Evolutionary conservation across 2,329 filamentous ascomycete species (phyloP).

Genomic region (Ramularia collo-cygni): DNA sequence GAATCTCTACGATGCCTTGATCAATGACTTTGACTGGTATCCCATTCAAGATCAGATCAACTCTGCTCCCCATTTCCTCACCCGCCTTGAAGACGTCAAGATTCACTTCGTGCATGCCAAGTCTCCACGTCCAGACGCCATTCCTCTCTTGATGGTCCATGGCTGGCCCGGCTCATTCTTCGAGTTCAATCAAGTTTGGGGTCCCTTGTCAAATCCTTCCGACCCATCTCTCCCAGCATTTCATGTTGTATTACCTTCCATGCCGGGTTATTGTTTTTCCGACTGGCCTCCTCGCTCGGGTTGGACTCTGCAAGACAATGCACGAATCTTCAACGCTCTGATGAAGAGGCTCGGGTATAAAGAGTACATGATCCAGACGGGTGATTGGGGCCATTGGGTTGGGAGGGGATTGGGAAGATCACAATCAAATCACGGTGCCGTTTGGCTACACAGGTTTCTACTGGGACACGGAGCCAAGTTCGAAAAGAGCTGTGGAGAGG

Average conservation of each 20-base stretch:
- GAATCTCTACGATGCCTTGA: constrained; percentile 31
- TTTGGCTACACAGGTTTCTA: constrained; percentile 34
- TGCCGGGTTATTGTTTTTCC: constrained; percentile 50
- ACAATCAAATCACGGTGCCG: constrained; percentile 33
- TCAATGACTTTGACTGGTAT: constrained; percentile 30
- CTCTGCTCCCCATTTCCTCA: constrained; percentile 29
- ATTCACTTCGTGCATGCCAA: constrained; percentile 38
- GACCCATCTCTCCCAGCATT: constrained; percentile 35
- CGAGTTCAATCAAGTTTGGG: constrained; percentile 38
- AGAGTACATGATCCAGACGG: constrained; percentile 34
- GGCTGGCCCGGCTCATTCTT: constrained; percentile 43
- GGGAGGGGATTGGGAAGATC: constrained; percentile 35
- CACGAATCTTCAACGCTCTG: constrained; percentile 33
- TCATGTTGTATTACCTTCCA: constrained; percentile 51
- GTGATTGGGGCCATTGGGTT: constrained; percentile 39
- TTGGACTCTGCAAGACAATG: constrained; percentile 35
- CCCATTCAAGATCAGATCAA: constrained; percentile 30
- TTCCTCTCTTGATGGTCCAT: constrained; percentile 38
- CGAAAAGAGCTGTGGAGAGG: constrained; percentile 28
- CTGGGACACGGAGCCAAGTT: constrained; percentile 33
- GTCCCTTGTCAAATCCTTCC: constrained; percentile 20
- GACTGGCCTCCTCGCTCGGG: constrained; percentile 23
- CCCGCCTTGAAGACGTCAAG: constrained; percentile 30
- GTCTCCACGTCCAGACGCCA: constrained; percentile 28
- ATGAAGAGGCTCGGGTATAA: constrained; percentile 38